These are phyloP conservation scores for Echium plantagineum DNA, from an alignment of 257 asterid species.

Conservation along the genomic window DNA sequence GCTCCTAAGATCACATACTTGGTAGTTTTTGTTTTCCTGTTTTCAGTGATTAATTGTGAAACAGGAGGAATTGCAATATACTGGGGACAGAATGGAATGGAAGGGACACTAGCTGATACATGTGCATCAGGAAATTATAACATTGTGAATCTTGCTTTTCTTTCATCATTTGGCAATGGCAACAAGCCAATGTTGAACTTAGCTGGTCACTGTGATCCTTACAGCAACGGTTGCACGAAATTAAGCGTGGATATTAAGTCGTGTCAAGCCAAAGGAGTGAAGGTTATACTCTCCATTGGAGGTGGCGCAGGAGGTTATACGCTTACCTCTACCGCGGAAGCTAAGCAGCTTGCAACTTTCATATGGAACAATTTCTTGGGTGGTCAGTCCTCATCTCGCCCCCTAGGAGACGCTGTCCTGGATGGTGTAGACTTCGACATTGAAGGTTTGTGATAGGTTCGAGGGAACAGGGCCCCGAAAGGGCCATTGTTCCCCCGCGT, in stretches of 20 bases:
- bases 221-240: slow-evolving; percentile 23
- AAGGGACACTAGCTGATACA: slow-evolving; percentile 41
- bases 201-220: slow-evolving; percentile 57
- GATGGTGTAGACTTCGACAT: slow-evolving; percentile 56
- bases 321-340: slow-evolving; percentile 31
- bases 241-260: slow-evolving; percentile 32
- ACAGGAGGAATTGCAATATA: slow-evolving; percentile 48
- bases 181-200: slow-evolving; percentile 36
- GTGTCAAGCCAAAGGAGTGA: slow-evolving; percentile 38
- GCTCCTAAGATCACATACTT: neutral
- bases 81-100: slow-evolving; percentile 58
- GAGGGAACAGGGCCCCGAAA: too few species aligned
- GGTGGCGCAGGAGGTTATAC: slow-evolving; percentile 41
- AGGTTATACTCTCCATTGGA: slow-evolving; percentile 47
- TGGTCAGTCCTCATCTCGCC: slow-evolving; percentile 30
- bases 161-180: slow-evolving; percentile 39
- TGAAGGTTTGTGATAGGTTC: neutral
- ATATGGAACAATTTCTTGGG: slow-evolving; percentile 49
- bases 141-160: slow-evolving; percentile 38
- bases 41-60: slow-evolving; percentile 14
- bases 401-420: slow-evolving; percentile 35
- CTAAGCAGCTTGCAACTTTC: slow-evolving; percentile 34
- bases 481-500: too few species aligned
- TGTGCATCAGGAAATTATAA: slow-evolving; percentile 41
- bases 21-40: neutral